These are phyloP conservation scores for Dalechampia spathulata DNA, from an alignment of 441 rosid genomes.

Conservation along the genomic window DNA sequence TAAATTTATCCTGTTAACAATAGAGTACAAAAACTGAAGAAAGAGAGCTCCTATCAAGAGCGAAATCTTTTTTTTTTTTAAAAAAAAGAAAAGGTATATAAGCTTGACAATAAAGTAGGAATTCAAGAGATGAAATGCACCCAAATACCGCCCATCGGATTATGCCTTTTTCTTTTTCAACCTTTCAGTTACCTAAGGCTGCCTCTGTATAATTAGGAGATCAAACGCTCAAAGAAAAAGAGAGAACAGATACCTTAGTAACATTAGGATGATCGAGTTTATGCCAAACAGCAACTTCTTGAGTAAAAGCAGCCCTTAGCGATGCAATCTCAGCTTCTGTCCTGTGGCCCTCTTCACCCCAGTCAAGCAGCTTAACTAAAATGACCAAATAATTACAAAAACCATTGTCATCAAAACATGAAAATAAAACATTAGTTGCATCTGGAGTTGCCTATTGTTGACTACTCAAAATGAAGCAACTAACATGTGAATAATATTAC, in stretches of 20 bases:
- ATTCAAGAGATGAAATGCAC: too few relatives aligned
- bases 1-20: neutral
- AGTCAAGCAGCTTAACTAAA: constrained; percentile 93
- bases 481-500: neutral
- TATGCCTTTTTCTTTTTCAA: too few relatives aligned
- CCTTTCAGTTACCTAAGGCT: too few relatives aligned
- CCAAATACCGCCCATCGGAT: too few relatives aligned
- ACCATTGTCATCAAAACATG: constrained; percentile 11
- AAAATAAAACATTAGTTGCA: neutral
- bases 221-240: too few relatives aligned
- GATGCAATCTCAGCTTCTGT: constrained; percentile 81
- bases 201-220: too few relatives aligned
- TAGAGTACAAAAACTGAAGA: too few relatives aligned
- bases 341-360: constrained; percentile 99
- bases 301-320: constrained; percentile 67
- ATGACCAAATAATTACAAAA: constrained; percentile 14
- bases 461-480: neutral
- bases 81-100: too few relatives aligned
- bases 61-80: too few relatives aligned
- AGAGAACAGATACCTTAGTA: constrained; percentile 56
- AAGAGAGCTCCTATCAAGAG: too few relatives aligned
- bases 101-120: too few relatives aligned
- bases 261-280: constrained; percentile 94
- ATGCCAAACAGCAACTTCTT: constrained; percentile 98
- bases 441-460: neutral